phyloP scores from a whole-genome alignment of 768 basidiomycete genomes.

The Lanmaoa rubissima region DNA sequence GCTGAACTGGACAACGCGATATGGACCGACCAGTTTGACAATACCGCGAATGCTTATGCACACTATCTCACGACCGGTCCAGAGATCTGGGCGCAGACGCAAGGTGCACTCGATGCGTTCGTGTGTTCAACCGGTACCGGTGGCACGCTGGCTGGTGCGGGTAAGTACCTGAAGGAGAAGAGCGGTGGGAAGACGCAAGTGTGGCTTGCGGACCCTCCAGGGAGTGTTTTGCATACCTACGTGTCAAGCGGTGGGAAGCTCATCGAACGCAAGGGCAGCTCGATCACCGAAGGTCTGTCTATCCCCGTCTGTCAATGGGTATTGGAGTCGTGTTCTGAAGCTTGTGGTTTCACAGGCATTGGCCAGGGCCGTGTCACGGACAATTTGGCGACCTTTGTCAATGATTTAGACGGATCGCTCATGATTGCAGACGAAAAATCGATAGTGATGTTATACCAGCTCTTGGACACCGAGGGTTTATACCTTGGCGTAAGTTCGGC shows the following conservation, averaged over 20 bases:
- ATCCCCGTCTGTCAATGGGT: background rate
- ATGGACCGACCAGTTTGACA: slow-evolving; percentile 99
- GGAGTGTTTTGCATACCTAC: slow-evolving; percentile 86
- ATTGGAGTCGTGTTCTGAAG: background rate
- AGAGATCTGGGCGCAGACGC: slow-evolving; percentile 92
- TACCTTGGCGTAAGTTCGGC: slow-evolving; percentile 95
- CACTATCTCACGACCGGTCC: slow-evolving; percentile 94
- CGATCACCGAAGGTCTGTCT: slow-evolving; percentile 81
- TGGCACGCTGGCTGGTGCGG: slow-evolving; percentile 89
- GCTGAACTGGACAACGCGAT: slow-evolving; percentile 71
- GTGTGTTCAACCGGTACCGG: slow-evolving; percentile 95
- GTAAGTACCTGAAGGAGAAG: slow-evolving; percentile 81
- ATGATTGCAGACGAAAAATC: slow-evolving; percentile 86
- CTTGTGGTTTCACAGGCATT: slow-evolving; percentile 59
- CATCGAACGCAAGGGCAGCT: slow-evolving; percentile 75
- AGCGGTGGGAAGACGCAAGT: slow-evolving; percentile 75
- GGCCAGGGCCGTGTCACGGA: slow-evolving; percentile 95
- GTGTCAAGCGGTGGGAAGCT: slow-evolving; percentile 77
- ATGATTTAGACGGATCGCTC: slow-evolving; percentile 77
- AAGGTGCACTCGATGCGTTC: slow-evolving; percentile 83
- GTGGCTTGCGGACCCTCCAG: slow-evolving; percentile 97
- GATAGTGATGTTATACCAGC: slow-evolving; percentile 89
- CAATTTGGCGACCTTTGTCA: slow-evolving; percentile 82
- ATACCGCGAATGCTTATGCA: slow-evolving; percentile 83
- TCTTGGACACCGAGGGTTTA: slow-evolving; percentile 88